A percentile compares a stretch with the other conserved stretches of the same genome.
Evolutionary conservation across 1,284 basidiomycete species (phyloP).

Genomic region (Ganoderma leucocontextum): DNA sequence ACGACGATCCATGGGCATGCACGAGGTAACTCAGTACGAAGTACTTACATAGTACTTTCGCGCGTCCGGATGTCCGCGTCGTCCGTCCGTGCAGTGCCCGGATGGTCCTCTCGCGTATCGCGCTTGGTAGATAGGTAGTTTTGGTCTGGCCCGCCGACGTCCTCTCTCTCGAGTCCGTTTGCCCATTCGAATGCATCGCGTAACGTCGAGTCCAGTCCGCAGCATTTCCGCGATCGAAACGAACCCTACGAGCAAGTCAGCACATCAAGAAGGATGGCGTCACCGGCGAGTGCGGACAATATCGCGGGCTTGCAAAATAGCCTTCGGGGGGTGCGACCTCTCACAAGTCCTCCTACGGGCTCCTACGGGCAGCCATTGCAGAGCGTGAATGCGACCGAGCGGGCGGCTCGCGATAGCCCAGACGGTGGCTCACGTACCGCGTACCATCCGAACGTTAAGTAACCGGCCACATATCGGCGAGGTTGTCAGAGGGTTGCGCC

Average conservation of each 20-base stretch:
- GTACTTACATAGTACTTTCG: not conserved
- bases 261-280: conserved; percentile 10
- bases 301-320: conserved; percentile 21
- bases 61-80: not conserved
- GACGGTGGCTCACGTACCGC: not conserved
- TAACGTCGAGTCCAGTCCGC: not conserved
- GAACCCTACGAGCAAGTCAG: not conserved
- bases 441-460: not conserved
- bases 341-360: not conserved
- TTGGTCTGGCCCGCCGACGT: not conserved
- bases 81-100: not conserved
- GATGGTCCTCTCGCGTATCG: conserved; percentile 3
- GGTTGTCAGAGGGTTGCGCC: not conserved
- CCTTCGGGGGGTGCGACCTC: conserved; percentile 1
- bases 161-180: not conserved
- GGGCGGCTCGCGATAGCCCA: not conserved
- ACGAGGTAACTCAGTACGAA: not conserved
- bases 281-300: not conserved
- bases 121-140: not conserved
- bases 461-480: not conserved
- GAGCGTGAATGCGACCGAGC: not conserved
- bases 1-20: not conserved
- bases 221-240: not conserved
- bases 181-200: not conserved
- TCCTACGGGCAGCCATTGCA: not conserved